phyloP scores from a whole-genome alignment of 371 early-diverging fungal species.

The Rhizopus arrhizus region DNA sequence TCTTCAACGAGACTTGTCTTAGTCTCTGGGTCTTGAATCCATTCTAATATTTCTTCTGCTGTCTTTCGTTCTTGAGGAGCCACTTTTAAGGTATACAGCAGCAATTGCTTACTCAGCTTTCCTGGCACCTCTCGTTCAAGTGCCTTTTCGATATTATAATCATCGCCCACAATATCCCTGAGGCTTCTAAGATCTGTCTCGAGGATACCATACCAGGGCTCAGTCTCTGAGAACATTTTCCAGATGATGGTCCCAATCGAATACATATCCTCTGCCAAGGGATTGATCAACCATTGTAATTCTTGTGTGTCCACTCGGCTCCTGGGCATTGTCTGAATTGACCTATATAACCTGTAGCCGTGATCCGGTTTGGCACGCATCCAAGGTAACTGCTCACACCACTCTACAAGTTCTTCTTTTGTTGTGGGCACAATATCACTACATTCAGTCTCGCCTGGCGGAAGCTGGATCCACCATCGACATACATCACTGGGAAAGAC shows the following conservation, averaged over 20 bases:
- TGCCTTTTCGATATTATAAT: slow-evolving; percentile 50
- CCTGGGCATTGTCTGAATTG: slow-evolving; percentile 64
- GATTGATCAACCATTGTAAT: slow-evolving; percentile 54
- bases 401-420: slow-evolving; percentile 43
- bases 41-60: slow-evolving; percentile 44
- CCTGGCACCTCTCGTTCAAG: slow-evolving; percentile 57
- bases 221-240: slow-evolving; percentile 64
- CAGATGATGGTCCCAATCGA: slow-evolving; percentile 68
- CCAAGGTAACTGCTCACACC: slow-evolving; percentile 52
- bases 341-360: slow-evolving; percentile 57
- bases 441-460: slow-evolving; percentile 22
- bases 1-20: slow-evolving; percentile 37
- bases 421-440: slow-evolving; percentile 39
- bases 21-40: slow-evolving; percentile 34
- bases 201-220: slow-evolving; percentile 65
- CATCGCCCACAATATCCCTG: slow-evolving; percentile 56
- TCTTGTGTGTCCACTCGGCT: slow-evolving; percentile 47
- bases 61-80: slow-evolving; percentile 49
- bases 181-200: slow-evolving; percentile 61
- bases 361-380: slow-evolving; percentile 60
- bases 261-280: slow-evolving; percentile 64
- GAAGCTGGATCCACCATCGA: slow-evolving; percentile 56
- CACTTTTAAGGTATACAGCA: slow-evolving; percentile 51
- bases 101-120: slow-evolving; percentile 42
- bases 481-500: slow-evolving; percentile 41